Evolutionary conservation across 306 rosid species (phyloP), one percentile per base, ranked within the genome.

Genomic region (Hylodesmum podocarpum): DNA sequence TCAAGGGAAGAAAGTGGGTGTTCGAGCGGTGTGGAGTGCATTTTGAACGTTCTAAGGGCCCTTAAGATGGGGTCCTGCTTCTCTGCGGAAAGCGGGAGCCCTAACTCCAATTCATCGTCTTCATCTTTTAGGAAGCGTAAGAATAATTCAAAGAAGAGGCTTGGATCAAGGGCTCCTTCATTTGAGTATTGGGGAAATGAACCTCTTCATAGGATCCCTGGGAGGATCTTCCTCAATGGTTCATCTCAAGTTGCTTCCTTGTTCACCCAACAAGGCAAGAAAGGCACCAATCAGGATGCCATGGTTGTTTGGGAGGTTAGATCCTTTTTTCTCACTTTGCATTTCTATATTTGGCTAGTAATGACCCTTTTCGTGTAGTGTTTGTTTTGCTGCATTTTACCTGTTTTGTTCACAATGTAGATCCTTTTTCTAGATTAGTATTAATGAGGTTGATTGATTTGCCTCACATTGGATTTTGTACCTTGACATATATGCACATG

Each of bases 11-110:
- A 76, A 19, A 68, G 89, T 66, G 89, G 59, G 24, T 78, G 90
- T 58, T 82, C 81, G 53, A 93, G 80, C 86, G 97, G 84, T 58
- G 88, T 96, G 96, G 99, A 96, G 89, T 96, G 99, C 91, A 77
- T 96, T 82, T 77, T 92, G 15, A 79, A 82, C 72, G 86, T 92
- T 64, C 85, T 96, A 77, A 92, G 98, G 92, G 96, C 94, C 84
- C 98, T 96, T 29, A 86, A 96, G 78, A 96, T 96, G 99, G 99
- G 99, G 89, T 96, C 99, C 99, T 96, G 99, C 97, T 89, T 96
- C 75, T 92, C 99, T 67, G 85, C 79, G 53, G 99, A 95, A 80
- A 89, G 97, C 96, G 89, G 97, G 97, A 88, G 90, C 96, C 97
- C 98, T 25, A 73, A 73, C 76, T 88, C 96, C 54, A 77, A 73